Evolutionary conservation across 2,329 filamentous ascomycete genomes (phyloP), one percentile per base, ranked within the genome.

Genomic region (Salinomyces thailandicus): DNA sequence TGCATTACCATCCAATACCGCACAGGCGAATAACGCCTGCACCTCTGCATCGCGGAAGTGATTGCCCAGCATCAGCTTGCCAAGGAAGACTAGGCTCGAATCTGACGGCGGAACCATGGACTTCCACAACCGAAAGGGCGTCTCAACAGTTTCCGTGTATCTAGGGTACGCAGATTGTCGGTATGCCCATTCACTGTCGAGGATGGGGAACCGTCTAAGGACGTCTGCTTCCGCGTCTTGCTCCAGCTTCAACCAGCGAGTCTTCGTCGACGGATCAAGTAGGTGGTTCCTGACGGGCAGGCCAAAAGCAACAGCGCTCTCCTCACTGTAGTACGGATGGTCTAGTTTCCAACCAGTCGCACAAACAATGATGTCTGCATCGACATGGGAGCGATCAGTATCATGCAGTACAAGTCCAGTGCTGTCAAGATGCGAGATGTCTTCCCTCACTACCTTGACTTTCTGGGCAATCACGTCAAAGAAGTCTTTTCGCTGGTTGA

Each of bases 21-120:
- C 54, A 11, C 45, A 41, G 11, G 48, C 46, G 39, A 45, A 57
- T 5, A 58, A 37, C 2, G 54, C 39, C 42, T 58, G 55, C 4
- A 43, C 43, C 38, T 53, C 50, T 6, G 53, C 48, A 19, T 36
- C 41, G 36, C 47, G 51, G 40, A 49, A 54, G 35, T 44, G 39
- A 41, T 57, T 57, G 9, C 45, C 39, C 2, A 53, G 29, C n/a
- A 42, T 17, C 12, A 48, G 22, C 12, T 46, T 44, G 3, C 54
- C 53, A 16, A 56, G 39, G 34, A 58, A 55, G 26, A 46, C 47
- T 29, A 58, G 51, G 20, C 42, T 47, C 15, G 33, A 30, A 32
- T 55, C 53, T 19, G 35, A 11, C 11, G 52, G 16, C 2, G 55
- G 53, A 14, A 43, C 39, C n/a, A 54, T 53, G 38, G 36, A 33